Base-by-base conservation (phyloP, 495 filamentous ascomycete species). In the Tuber microsphaerosporum region DNA sequence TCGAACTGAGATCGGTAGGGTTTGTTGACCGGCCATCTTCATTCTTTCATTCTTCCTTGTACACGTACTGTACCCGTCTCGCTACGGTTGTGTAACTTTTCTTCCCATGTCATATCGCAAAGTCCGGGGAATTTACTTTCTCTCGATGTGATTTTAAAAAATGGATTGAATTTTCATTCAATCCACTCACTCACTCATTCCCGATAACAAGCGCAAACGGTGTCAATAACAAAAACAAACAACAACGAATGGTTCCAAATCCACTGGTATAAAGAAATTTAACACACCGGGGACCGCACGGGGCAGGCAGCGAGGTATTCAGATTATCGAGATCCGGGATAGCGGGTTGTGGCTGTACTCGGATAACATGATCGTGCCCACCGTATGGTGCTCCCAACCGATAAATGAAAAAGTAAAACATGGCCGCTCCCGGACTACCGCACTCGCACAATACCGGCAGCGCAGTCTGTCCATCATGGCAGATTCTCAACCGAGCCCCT, bases 281-380 rank as follows among this genome's bases (percentile, higher is more conserved):
- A 41, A 41, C 39, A 41, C 39, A 41, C 39, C 39, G 39, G 39
- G 39, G 39, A 10, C n/a, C 9, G 10, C 2, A n/a, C 22, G 22
- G 22, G 22, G n/a, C n/a, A n/a, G n/a, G 12, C n/a, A 61, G n/a
- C 10, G 51, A 26, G 51, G 22, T 16, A 61, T 61, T 22, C n/a
- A n/a, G 51, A 61, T 56, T 61, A n/a, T n/a, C 51, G 51, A 61
- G 51, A n/a, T 12, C 51, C 9, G 51, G n/a, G n/a, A 61, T 61
- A 61, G 51, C n/a, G 51, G 22, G 19, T 7, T 48, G 51, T 56
- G 48, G 42, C 42, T 12, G 48, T 10, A n/a, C 48, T 56, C 22
- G 48, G 48, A 56, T 56, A n/a, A n/a, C n/a, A n/a, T n/a, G n/a
- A n/a, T 56, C 48, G 48, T n/a, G n/a, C 48, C 48, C n/a, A 56